A percentile compares a stretch with the other conserved stretches of the same genome.
These are phyloP conservation scores for Cercospora beticola DNA, from an alignment of 2,329 filamentous ascomycete genomes.

Conservation along the genomic window DNA sequence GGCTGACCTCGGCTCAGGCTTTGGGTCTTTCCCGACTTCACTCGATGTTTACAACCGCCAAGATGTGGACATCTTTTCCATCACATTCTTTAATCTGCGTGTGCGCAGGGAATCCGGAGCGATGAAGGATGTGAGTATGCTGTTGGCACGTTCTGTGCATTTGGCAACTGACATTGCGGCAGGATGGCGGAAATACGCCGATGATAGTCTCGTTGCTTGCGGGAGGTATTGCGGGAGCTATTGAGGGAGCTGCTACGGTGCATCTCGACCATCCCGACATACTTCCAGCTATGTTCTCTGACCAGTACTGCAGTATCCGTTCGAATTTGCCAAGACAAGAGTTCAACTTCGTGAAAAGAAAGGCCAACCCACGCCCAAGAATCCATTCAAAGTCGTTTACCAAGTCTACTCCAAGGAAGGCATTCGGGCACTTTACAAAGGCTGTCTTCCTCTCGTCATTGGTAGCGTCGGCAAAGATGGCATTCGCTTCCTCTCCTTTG, in stretches of 20 bases:
- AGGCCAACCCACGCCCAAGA: conserved; percentile 49
- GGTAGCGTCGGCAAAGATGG: conserved; percentile 65
- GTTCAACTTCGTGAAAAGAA: conserved; percentile 55
- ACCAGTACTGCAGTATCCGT: conserved; percentile 51
- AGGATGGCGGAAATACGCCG: conserved; percentile 31
- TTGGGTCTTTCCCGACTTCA: conserved; percentile 1
- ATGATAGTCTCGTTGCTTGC: conserved; percentile 39
- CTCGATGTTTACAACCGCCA: not conserved
- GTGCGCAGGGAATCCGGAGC: not conserved
- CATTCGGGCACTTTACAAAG: conserved; percentile 60
- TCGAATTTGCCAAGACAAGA: conserved; percentile 67
- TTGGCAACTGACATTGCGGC: not conserved
- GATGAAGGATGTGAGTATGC: conserved; percentile 23
- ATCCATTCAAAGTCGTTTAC: conserved; percentile 59
- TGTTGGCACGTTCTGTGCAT: not conserved
- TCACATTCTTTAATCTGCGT: not conserved
- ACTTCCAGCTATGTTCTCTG: not conserved
- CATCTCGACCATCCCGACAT: not conserved
- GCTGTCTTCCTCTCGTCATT: conserved; percentile 60
- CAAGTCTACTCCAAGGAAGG: conserved; percentile 59
- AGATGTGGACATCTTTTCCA: not conserved
- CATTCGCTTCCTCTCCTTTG: conserved; percentile 65
- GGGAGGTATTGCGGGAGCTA: conserved; percentile 39
- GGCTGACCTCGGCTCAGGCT: conserved; percentile 3
- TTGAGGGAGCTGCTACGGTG: conserved; percentile 38